Percentiles rank a stretch among this genome's conserved stretches.
These are phyloP conservation scores for Xylaria sp. DNA, from an alignment of 2,329 filamentous ascomycete species.

Conservation along the genomic window DNA sequence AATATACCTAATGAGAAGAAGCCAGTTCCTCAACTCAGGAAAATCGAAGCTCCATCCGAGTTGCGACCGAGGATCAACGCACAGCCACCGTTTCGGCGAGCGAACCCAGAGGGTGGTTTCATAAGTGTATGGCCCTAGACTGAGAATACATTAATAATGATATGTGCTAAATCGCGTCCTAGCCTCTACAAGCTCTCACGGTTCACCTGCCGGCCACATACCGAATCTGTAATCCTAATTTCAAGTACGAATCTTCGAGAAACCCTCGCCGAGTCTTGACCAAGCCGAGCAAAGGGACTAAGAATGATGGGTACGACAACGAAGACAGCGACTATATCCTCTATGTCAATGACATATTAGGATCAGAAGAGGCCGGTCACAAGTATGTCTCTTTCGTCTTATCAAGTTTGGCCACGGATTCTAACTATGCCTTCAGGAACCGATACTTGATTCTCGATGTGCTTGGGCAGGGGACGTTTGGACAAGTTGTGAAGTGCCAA, in stretches of 20 bases:
- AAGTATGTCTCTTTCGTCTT: conserved; percentile 69
- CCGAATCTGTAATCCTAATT: conserved; percentile 96
- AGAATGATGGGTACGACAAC: conserved; percentile 99
- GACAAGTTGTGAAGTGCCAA: conserved; percentile 98
- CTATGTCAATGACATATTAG: conserved; percentile 98
- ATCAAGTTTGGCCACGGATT: conserved; percentile 17
- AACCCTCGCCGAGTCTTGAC: conserved; percentile 96
- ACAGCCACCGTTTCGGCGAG: conserved; percentile 91
- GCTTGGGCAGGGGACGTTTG: conserved; percentile 95
- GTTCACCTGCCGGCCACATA: conserved; percentile 94
- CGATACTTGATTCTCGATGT: conserved; percentile 98
- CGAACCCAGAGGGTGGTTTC: conserved; percentile 96
- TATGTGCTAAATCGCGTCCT: conserved; percentile 37
- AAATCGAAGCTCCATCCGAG: conserved; percentile 77
- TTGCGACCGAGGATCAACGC: conserved; percentile 84
- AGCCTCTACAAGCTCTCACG: conserved; percentile 96
- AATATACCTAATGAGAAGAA: conserved; percentile 63
- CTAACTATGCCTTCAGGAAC: conserved; percentile 67
- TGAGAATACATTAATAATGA: conserved; percentile 25
- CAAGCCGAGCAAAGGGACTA: conserved; percentile 97
- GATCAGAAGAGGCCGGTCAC: conserved; percentile 97
- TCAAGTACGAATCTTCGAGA: conserved; percentile 98
- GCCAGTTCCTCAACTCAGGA: conserved; percentile 88
- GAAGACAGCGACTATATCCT: conserved; percentile 99
- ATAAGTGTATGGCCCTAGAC: conserved; percentile 78